Percentiles rank a stretch among this genome's conserved stretches.
Evolutionary conservation across 306 rosid genomes (phyloP).

Genomic region (Myrica gale): DNA sequence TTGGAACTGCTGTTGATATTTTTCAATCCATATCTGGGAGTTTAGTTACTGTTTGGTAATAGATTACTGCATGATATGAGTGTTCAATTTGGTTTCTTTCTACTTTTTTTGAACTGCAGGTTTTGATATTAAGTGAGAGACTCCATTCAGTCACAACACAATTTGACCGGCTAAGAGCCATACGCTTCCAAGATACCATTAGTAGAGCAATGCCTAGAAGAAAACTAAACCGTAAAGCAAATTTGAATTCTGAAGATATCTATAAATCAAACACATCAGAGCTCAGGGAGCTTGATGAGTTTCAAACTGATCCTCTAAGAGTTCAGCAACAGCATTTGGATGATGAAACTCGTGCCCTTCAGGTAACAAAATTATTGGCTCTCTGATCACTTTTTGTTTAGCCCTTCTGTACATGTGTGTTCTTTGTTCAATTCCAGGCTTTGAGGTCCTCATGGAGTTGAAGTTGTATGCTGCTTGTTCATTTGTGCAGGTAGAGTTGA

Average conservation of each 20-base stretch:
- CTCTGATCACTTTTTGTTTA: background rate
- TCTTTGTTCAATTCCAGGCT: constrained; percentile 14
- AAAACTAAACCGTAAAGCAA: constrained; percentile 50
- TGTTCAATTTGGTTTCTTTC: constrained; percentile 15
- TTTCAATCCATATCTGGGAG: background rate
- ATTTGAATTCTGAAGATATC: constrained; percentile 41
- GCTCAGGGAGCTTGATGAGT: constrained; percentile 58
- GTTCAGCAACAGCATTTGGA: constrained; percentile 84
- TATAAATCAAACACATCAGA: constrained; percentile 43
- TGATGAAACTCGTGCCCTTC: constrained; percentile 95
- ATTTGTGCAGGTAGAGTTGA: constrained; percentile 70
- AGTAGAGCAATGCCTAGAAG: constrained; percentile 74
- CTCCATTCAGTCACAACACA: constrained; percentile 83
- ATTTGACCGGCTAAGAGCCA: constrained; percentile 93
- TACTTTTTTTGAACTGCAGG: constrained; percentile 43
- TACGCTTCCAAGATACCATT: constrained; percentile 85
- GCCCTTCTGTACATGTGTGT: background rate
- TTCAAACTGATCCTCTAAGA: constrained; percentile 56
- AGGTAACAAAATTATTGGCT: constrained; percentile 44
- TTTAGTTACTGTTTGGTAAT: background rate
- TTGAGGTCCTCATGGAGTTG: constrained; percentile 24
- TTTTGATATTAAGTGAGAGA: constrained; percentile 81
- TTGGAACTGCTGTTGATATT: background rate
- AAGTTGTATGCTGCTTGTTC: constrained; percentile 25
- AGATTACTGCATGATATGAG: constrained; percentile 10